A percentile compares a stretch with the other conserved stretches of the same genome.
phyloP scores from a whole-genome alignment of 768 basidiomycete species.

The Kwoniella pini region DNA sequence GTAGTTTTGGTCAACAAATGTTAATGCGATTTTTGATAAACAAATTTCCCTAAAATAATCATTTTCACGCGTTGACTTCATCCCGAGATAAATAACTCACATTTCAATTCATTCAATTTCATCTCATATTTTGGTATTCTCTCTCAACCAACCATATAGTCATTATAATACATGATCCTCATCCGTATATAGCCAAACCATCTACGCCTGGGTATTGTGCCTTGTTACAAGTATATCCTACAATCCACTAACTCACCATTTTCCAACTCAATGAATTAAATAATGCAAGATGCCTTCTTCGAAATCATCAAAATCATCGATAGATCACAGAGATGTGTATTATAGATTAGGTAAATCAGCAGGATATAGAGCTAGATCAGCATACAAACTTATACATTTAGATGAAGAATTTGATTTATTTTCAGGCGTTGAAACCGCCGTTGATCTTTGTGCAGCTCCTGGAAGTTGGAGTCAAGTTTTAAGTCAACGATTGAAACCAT shows the following conservation, averaged over 20 bases:
- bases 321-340: conserved; percentile 53
- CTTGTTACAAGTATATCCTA: too few species aligned
- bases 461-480: conserved; percentile 57
- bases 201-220: too few species aligned
- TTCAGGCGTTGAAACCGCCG: conserved; percentile 46
- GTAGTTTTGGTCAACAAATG: too few species aligned
- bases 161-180: too few species aligned
- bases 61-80: too few species aligned
- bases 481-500: conserved; percentile 48
- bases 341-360: conserved; percentile 49
- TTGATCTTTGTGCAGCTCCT: conserved; percentile 54
- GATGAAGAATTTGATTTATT: conserved; percentile 54
- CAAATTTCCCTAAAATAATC: too few species aligned
- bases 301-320: conserved; percentile 47
- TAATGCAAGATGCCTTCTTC: conserved; percentile 43
- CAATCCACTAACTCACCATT: too few species aligned
- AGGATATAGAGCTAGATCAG: conserved; percentile 53
- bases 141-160: background rate
- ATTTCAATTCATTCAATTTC: background rate
- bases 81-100: too few species aligned
- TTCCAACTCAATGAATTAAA: background rate
- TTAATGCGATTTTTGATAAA: too few species aligned
- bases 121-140: background rate
- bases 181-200: too few species aligned
- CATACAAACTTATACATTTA: conserved; percentile 53